phyloP scores from a whole-genome alignment of 495 filamentous ascomycete genomes.

The Penicillium roqueforti region DNA sequence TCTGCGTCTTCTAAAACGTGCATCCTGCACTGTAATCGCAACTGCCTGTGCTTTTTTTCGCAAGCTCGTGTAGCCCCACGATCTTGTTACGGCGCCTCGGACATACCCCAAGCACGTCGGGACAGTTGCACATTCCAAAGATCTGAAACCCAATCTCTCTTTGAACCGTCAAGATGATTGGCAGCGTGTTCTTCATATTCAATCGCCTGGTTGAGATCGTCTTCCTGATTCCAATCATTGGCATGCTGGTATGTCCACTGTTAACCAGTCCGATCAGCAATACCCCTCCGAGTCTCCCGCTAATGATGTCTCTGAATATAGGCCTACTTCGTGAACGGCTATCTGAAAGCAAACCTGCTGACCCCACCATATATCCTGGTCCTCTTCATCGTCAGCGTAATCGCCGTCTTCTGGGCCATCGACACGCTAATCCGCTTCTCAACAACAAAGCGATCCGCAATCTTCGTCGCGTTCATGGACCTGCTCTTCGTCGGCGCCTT shows the following conservation, averaged over 20 bases:
- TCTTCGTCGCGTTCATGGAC: constrained; percentile 76
- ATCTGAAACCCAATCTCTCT: not conserved
- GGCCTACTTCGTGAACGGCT: constrained; percentile 77
- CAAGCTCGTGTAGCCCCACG: constrained; percentile 4
- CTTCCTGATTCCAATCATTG: constrained; percentile 82
- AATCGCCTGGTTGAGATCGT: constrained; percentile 78
- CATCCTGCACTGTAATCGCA: constrained; percentile 5
- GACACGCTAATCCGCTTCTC: constrained; percentile 78
- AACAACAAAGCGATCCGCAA: constrained; percentile 63
- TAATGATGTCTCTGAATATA: constrained; percentile 11
- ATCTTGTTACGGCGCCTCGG: constrained; percentile 4
- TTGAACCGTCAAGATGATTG: constrained; percentile 57
- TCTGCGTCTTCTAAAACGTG: constrained; percentile 9
- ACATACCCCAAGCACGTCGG: not conserved
- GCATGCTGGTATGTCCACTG: constrained; percentile 61
- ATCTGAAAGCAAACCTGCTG: constrained; percentile 61
- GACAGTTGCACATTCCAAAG: constrained; percentile 4
- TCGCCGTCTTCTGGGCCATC: constrained; percentile 74
- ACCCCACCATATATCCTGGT: constrained; percentile 79
- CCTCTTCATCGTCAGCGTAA: constrained; percentile 83
- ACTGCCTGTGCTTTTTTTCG: not conserved
- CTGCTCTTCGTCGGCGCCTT: constrained; percentile 76
- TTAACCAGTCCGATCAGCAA: not conserved
- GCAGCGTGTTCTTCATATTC: constrained; percentile 76
- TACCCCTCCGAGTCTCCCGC: constrained; percentile 1